Evolutionary conservation across 2,329 filamentous ascomycete species (phyloP).

Genomic region (Lecanosticta acicola): DNA sequence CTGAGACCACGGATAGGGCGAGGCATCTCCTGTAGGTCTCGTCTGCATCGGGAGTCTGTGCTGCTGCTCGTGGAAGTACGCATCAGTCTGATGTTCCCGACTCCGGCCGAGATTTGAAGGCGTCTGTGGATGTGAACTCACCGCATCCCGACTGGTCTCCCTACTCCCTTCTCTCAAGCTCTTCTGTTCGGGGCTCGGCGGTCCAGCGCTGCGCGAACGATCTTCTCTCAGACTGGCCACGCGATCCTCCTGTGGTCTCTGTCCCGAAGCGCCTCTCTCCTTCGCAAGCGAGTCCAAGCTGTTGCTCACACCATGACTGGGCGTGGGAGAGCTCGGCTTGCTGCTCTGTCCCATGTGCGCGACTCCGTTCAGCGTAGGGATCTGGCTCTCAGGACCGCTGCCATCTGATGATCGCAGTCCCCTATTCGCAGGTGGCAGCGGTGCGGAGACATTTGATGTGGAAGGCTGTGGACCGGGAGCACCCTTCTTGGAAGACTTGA

Average conservation of each 20-base stretch:
- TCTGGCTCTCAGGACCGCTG: slow-evolving; percentile 32
- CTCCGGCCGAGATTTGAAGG: too few relatives aligned
- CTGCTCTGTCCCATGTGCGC: slow-evolving; percentile 12
- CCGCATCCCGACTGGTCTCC: slow-evolving; percentile 24
- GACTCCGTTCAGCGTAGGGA: slow-evolving; percentile 45
- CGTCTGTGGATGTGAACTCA: slow-evolving; percentile 13
- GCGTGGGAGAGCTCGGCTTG: slow-evolving; percentile 44
- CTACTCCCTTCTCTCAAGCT: slow-evolving; percentile 20
- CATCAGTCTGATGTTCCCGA: not conserved
- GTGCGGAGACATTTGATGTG: slow-evolving; percentile 32
- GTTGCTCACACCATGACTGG: slow-evolving; percentile 64
- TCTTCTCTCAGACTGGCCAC: slow-evolving; percentile 12
- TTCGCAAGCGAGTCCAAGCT: slow-evolving; percentile 26
- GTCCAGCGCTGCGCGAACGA: slow-evolving; percentile 20
- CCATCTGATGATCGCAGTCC: slow-evolving; percentile 55
- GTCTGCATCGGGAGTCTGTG: slow-evolving; percentile 27
- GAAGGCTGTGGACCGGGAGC: slow-evolving; percentile 16
- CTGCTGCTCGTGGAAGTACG: slow-evolving; percentile 43
- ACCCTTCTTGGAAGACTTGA: slow-evolving; percentile 43
- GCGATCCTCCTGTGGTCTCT: slow-evolving; percentile 15
- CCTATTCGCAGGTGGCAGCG: slow-evolving; percentile 48
- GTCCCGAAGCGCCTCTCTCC: slow-evolving; percentile 10
- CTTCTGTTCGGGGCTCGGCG: slow-evolving; percentile 23
- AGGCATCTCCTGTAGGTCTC: slow-evolving; percentile 58
- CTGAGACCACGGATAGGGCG: slow-evolving; percentile 94